These are phyloP conservation scores for Mucor lusitanicus DNA, from an alignment of 371 early-diverging fungal genomes.

Conservation along the genomic window DNA sequence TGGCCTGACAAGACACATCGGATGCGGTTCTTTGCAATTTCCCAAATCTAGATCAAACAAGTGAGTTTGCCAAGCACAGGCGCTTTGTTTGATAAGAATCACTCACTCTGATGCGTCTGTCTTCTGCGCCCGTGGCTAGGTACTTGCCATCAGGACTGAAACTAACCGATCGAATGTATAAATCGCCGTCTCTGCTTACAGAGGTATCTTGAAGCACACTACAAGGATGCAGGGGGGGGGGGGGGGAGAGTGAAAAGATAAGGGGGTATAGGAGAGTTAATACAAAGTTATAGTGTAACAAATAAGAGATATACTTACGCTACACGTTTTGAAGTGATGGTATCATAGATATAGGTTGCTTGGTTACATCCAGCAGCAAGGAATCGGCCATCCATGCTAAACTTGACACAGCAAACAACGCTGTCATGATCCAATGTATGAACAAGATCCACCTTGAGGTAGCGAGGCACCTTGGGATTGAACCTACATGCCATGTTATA, in stretches of 20 bases:
- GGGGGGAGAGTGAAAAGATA: not conserved
- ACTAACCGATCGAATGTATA: constrained; percentile 94
- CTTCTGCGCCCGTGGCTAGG: constrained; percentile 95
- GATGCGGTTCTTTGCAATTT: constrained; percentile 68
- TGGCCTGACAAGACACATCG: constrained; percentile 81
- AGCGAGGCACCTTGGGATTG: constrained; percentile 68
- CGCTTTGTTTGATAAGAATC: no score
- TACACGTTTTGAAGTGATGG: constrained; percentile 69
- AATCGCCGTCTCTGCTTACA: constrained; percentile 62
- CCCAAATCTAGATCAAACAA: constrained; percentile 63
- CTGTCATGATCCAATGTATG: constrained; percentile 84
- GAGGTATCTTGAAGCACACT: constrained; percentile 78
- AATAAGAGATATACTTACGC: constrained; percentile 46
- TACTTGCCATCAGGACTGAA: constrained; percentile 92
- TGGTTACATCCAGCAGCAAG: constrained; percentile 94
- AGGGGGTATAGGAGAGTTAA: not conserved
- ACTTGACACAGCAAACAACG: constrained; percentile 95
- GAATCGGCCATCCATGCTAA: constrained; percentile 85
- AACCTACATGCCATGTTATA: constrained; percentile 38
- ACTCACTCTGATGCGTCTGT: constrained; percentile 82
- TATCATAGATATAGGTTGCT: constrained; percentile 85
- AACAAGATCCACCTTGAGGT: constrained; percentile 76
- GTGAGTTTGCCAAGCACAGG: not conserved
- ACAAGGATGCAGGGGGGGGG: not conserved
- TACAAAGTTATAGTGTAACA: not conserved